These are phyloP conservation scores for Xylaria flabelliformis DNA, from an alignment of 495 filamentous ascomycete species.

Conservation along the genomic window DNA sequence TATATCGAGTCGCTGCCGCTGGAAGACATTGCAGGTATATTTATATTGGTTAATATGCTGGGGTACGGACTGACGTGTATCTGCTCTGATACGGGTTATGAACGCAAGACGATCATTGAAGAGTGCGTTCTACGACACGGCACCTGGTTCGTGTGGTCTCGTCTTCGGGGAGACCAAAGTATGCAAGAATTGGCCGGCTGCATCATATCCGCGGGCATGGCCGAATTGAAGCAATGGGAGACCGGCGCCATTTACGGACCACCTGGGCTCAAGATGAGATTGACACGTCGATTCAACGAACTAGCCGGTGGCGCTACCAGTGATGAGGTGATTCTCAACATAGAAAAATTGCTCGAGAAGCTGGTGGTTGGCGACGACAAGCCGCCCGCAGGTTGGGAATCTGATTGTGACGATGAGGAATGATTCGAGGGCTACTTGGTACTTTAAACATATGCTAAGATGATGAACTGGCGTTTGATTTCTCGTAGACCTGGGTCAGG, in stretches of 20 bases:
- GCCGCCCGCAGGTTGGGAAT: not conserved
- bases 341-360: not conserved
- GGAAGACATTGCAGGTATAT: conserved; percentile 35
- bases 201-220: conserved; percentile 9
- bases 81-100: not conserved
- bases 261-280: conserved; percentile 20
- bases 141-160: conserved; percentile 32
- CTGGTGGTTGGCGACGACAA: conserved; percentile 1
- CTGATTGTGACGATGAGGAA: not conserved
- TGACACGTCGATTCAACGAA: not conserved
- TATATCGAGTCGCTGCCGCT: conserved; percentile 31
- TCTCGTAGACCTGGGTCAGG: not conserved
- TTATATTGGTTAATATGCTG: conserved; percentile 24
- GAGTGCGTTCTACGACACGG: conserved; percentile 36
- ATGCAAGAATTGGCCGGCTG: not conserved
- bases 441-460: not conserved
- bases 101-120: conserved; percentile 24
- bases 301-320: not conserved
- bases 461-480: not conserved
- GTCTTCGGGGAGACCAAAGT: not conserved
- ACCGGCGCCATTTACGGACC: not conserved
- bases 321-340: not conserved
- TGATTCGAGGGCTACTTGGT: not conserved
- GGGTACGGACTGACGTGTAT: not conserved
- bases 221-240: conserved; percentile 18